Evolutionary conservation across 1,284 basidiomycete genomes (phyloP), one percentile per base, ranked within the genome.

Genomic region (Pseudozyma hubeiensis): DNA sequence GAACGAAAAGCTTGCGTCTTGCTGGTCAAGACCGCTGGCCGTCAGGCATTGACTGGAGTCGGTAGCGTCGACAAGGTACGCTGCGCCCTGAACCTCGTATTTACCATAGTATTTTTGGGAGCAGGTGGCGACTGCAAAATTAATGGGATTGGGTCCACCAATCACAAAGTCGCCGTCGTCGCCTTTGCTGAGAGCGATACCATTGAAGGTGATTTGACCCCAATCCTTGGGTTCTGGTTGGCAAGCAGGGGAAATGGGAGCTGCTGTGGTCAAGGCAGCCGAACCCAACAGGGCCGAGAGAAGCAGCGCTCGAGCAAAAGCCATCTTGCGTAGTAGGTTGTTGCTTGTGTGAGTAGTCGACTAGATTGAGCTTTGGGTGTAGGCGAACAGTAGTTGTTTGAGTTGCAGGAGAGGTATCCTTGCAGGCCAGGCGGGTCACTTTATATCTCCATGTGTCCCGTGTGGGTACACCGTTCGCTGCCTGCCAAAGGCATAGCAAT

Each of bases 21-120:
- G 4, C 17, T 54, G 47, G 24, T 60, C 57, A 44, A 64, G 57
- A 11, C 48, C 47, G 60, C 52, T 59, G 24, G 40, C 66, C 17
- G 66, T 64, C 17, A 69, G 39, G 19, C 66, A 69, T 17, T 60
- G 50, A 7, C 40, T 40, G 16, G 43, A 24, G n/a, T 64, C 66
- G 39, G 40, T 52, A 5, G 54, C 56, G 16, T 69, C 39, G 45
- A 64, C 66, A 5, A 60, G 10, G 44, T 69, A 69, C 2, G 61
- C 66, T 13, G 41, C 31, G 47, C 29, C 29, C 5, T 53, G 37
- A 7, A 24, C 1, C 35, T 24, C 53, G 14, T 43, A 46, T 5
- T 34, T 13, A 24, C 50, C 54, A 7, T 19, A 41, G 14, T 5
- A 1, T 14, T 47, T n/a, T 1, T 17, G 13, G 6, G 29, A 30